These are phyloP conservation scores for Carpinus viminea DNA, from an alignment of 306 rosid species.

Conservation along the genomic window DNA sequence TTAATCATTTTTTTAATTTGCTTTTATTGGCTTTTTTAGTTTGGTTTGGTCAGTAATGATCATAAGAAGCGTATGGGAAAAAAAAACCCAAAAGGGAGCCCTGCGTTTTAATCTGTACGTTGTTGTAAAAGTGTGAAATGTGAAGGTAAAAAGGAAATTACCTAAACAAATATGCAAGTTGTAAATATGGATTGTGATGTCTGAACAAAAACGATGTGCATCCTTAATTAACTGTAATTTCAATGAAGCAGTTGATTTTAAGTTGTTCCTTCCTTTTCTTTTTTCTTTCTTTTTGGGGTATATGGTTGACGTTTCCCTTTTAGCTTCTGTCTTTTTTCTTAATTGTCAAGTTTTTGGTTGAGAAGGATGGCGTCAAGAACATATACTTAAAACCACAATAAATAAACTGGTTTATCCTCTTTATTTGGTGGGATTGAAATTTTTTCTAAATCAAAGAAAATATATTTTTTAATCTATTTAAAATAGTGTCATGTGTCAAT, in stretches of 20 bases:
- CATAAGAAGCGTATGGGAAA: slow-evolving; percentile 2
- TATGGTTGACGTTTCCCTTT: not conserved
- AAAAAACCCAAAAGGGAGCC: slow-evolving; percentile 3
- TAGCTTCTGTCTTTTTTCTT: slow-evolving; percentile 22
- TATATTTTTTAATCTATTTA: too few species aligned
- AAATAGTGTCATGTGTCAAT: too few species aligned
- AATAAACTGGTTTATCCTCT: not conserved
- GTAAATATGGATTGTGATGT: not conserved
- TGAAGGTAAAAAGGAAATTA: not conserved
- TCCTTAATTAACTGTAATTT: slow-evolving; percentile 1
- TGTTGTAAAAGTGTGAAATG: not conserved
- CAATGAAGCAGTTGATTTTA: not conserved
- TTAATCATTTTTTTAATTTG: not conserved
- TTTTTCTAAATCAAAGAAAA: too few species aligned
- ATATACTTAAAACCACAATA: not conserved
- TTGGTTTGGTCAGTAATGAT: not conserved
- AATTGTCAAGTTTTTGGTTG: not conserved
- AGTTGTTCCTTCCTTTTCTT: not conserved
- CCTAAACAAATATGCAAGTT: not conserved
- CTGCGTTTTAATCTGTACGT: not conserved
- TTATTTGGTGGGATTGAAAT: not conserved
- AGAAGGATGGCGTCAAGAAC: not conserved
- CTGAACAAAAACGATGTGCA: not conserved
- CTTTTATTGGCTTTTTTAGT: not conserved
- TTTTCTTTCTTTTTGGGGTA: not conserved